phyloP scores from a whole-genome alignment of 306 rosid species.

The Prunus mongolica region DNA sequence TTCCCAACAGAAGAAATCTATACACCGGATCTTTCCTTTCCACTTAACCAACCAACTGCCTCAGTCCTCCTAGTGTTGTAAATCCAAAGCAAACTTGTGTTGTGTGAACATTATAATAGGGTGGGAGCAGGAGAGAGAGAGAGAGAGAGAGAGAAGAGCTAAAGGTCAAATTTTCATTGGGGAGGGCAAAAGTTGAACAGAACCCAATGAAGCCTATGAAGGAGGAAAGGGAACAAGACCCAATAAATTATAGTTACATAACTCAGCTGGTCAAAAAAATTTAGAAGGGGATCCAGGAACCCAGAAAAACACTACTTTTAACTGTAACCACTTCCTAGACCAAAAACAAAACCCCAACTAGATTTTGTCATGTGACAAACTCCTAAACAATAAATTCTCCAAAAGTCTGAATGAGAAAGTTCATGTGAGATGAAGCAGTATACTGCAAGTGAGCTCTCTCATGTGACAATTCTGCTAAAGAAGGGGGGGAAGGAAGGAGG shows the following conservation, averaged over 20 bases:
- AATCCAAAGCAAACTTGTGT: constrained; percentile 20
- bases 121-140: background rate
- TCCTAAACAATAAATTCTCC: constrained; percentile 4
- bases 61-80: constrained; percentile 16
- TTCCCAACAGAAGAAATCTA: constrained; percentile 4
- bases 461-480: constrained; percentile 19
- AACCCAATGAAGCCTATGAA: constrained; percentile 39
- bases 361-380: constrained; percentile 54
- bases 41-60: constrained; percentile 21
- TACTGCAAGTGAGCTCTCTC: background rate
- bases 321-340: background rate
- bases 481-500: constrained; percentile 20
- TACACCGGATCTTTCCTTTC: constrained; percentile 8
- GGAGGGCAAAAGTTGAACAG: constrained; percentile 47
- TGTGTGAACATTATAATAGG: constrained; percentile 26
- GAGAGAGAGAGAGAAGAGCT: constrained; percentile 17
- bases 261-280: background rate
- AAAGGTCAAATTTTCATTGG: constrained; percentile 53
- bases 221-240: constrained; percentile 26
- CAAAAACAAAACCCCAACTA: constrained; percentile 13
- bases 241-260: background rate
- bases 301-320: constrained; percentile 14
- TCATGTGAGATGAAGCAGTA: constrained; percentile 20
- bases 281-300: constrained; percentile 12
- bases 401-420: constrained; percentile 18